Conservation (phyloP, 257 asterid genomes). For the Capsicum rhomboideum region DNA sequence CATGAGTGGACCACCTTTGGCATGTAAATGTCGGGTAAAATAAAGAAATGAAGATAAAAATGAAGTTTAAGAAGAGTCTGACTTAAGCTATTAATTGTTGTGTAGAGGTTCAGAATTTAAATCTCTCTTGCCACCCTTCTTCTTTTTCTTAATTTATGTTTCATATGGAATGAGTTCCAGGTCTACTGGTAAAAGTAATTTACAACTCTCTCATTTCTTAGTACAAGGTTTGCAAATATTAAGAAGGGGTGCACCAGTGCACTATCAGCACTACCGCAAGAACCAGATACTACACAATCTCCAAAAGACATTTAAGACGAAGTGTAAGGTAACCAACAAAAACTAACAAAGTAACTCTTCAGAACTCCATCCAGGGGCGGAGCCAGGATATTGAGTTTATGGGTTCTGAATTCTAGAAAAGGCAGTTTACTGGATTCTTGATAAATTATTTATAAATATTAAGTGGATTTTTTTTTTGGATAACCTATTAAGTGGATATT, state of each 20-base stretch:
- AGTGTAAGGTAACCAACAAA: neutral
- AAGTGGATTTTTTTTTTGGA: no score
- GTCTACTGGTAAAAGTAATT: no score
- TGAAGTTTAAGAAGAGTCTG: neutral
- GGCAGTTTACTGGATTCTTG: neutral
- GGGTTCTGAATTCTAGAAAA: neutral
- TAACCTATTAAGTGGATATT: neutral
- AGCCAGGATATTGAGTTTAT: neutral
- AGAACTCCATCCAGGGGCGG: neutral
- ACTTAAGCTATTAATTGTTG: neutral
- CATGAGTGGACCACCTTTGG: neutral
- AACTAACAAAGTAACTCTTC: neutral
- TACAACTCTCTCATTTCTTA: no score
- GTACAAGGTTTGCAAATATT: neutral
- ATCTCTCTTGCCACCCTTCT: neutral
- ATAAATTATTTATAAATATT: neutral
- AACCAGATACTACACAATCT: neutral
- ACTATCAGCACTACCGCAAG: neutral
- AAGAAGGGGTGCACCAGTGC: neutral
- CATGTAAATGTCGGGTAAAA: neutral
- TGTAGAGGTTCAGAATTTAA: neutral
- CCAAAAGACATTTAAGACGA: neutral
- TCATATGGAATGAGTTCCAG: neutral
- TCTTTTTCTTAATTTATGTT: neutral
- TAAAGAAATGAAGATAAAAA: neutral